These are phyloP conservation scores for Aristolochia contorta DNA, from an alignment of 164 flowering plant genomes.

Conservation along the genomic window DNA sequence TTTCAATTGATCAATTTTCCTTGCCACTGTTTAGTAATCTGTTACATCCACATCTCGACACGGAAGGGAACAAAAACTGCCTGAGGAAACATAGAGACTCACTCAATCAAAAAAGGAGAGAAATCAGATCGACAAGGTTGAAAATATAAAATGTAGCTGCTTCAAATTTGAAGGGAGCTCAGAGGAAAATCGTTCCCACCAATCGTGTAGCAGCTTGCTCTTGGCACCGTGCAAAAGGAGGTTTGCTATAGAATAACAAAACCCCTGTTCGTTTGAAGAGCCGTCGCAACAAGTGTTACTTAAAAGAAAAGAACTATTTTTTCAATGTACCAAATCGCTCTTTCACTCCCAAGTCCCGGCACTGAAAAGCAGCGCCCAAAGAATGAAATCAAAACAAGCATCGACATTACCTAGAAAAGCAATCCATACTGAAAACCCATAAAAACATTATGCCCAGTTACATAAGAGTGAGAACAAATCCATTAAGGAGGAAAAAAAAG, in stretches of 20 bases:
- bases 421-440: not conserved
- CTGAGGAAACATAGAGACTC: not conserved
- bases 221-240: conserved; percentile 13
- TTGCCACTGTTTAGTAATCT: too few species aligned
- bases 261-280: conserved; percentile 11
- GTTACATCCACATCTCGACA: too few species aligned
- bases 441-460: not conserved
- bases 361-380: too few species aligned
- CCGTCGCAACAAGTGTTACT: not conserved
- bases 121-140: not conserved
- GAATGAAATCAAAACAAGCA: not conserved
- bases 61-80: too few species aligned
- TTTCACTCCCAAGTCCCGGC: too few species aligned
- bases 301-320: too few species aligned
- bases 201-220: conserved; percentile 7
- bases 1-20: too few species aligned
- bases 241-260: conserved; percentile 8
- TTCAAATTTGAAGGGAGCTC: conserved; percentile 9
- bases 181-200: not conserved
- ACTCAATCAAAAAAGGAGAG: not conserved
- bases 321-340: too few species aligned
- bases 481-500: not conserved
- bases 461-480: not conserved
- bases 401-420: not conserved
- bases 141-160: conserved; percentile 1